Evolutionary conservation across 345 rosid species (phyloP), one percentile per base, ranked within the genome.

Genomic region (Erucastrum elatum): DNA sequence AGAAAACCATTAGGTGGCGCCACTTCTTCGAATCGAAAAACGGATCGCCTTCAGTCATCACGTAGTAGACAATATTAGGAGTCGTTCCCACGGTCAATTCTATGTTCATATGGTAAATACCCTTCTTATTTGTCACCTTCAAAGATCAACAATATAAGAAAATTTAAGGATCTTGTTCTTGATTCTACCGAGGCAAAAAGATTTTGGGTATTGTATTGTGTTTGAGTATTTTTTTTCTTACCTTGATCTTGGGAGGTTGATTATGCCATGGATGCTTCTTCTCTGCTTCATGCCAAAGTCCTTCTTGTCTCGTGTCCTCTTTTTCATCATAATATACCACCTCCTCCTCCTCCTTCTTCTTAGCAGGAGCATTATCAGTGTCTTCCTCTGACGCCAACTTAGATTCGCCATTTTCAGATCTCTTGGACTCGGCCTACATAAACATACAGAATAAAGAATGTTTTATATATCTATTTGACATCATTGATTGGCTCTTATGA

Each of bases 1-100:
- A 51, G 56, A 15, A 15, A 56, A 72, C 78, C 78, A 75, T 37
- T 25, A 35, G 33, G 56, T 4, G 8, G 17, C 8, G 56, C 56
- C 21, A 15, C 21, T 51, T 51, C 17, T 51, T 1, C 6, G 5
- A 5, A 51, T 51, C 56, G 8, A n/a, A 5, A 51, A 51, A 51
- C 7, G 17, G 56, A n/a, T 6, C 16, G 56, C 17, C 17, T 6
- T n/a, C 21, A 51, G 21, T 51, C 8, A 51, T 4, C 56, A 6
- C 6, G 5, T 58, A 30, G 25, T 21, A 66, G 26, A 31, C 60
- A 37, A 4, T 6, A 6, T 10, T 3, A 15, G 78, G 78, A 37
- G 44, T 13, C 13, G 46, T 7, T 11, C 73, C 79, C 11, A 75
- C 4, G 21, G 46, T 75, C 7, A 56, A 53, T 58, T 29, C 44